Conservation (phyloP, 2,329 filamentous ascomycete genomes). For the Ilyonectria robusta region DNA sequence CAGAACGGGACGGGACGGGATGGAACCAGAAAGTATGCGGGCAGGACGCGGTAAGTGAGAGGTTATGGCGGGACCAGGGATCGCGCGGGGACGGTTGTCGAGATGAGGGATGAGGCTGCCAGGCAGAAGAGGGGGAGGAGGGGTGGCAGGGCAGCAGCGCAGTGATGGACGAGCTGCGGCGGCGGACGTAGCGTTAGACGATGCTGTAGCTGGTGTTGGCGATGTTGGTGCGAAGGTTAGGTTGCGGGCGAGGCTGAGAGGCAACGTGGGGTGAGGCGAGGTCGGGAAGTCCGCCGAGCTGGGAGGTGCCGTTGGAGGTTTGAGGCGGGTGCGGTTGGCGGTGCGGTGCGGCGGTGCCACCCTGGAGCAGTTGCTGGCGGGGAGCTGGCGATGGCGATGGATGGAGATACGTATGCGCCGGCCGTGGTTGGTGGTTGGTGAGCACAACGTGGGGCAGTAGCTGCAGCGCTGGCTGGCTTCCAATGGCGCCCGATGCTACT, state of each 20-base stretch:
- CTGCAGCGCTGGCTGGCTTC: background rate
- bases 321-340: background rate
- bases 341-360: background rate
- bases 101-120: conserved; percentile 2
- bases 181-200: background rate
- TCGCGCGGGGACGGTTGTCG: conserved; percentile 12
- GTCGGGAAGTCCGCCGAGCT: conserved; percentile 8
- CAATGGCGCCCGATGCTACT: conserved; percentile 22
- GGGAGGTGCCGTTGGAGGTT: background rate
- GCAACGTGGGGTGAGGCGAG: conserved; percentile 13
- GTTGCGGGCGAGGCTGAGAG: conserved; percentile 8
- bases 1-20: background rate
- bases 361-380: background rate
- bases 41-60: background rate
- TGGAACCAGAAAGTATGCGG: conserved; percentile 9
- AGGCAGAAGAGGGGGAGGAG: background rate
- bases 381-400: conserved; percentile 6
- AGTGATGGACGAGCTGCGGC: background rate
- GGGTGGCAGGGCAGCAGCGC: background rate
- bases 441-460: conserved; percentile 26
- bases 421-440: conserved; percentile 22
- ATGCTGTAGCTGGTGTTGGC: background rate
- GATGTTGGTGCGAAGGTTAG: background rate
- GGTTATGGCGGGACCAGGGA: conserved; percentile 12
- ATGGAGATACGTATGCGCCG: conserved; percentile 11